Percentiles rank a stretch among this genome's conserved stretches.
Evolutionary conservation across 177 flowering plant species (phyloP).

Genomic region (Vitis hybrid): DNA sequence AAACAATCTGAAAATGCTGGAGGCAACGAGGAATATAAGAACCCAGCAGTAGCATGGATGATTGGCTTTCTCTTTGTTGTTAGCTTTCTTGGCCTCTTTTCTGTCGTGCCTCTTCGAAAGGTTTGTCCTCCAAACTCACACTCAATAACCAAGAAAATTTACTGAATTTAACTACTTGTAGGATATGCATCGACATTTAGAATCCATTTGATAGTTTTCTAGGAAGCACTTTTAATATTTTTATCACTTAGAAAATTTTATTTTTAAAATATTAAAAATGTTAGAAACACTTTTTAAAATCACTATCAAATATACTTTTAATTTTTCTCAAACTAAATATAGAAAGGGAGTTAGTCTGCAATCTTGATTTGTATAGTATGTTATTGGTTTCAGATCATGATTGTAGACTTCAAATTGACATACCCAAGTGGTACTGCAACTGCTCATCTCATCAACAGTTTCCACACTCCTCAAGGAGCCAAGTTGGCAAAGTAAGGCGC

Average conservation of each 20-base stretch:
- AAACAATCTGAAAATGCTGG: conserved; percentile 6
- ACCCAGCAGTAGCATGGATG: conserved; percentile 25
- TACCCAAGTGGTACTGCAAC: conserved; percentile 17
- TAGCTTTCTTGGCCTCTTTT: conserved; percentile 37
- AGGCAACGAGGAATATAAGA: conserved; percentile 1
- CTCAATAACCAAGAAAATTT: too few species aligned
- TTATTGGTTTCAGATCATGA: conserved; percentile 13
- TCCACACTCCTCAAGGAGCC: conserved; percentile 20
- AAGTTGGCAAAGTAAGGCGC: conserved; percentile 8
- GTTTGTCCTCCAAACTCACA: conserved; percentile 5
- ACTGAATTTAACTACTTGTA: too few species aligned
- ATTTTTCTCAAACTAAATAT: too few species aligned
- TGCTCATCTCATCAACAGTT: conserved; percentile 17
- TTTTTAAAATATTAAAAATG: too few species aligned
- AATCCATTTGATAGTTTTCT: too few species aligned
- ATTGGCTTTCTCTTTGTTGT: conserved; percentile 33
- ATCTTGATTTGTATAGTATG: background rate
- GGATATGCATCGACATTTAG: too few species aligned
- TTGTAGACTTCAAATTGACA: conserved; percentile 10
- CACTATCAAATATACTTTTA: too few species aligned
- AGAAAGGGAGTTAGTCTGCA: too few species aligned
- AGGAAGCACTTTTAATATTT: background rate
- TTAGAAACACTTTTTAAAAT: too few species aligned
- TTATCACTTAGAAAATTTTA: background rate
- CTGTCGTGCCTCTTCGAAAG: conserved; percentile 32